These are phyloP conservation scores for Aureobasidium sp. DNA, from an alignment of 2,329 filamentous ascomycete species.

Conservation along the genomic window DNA sequence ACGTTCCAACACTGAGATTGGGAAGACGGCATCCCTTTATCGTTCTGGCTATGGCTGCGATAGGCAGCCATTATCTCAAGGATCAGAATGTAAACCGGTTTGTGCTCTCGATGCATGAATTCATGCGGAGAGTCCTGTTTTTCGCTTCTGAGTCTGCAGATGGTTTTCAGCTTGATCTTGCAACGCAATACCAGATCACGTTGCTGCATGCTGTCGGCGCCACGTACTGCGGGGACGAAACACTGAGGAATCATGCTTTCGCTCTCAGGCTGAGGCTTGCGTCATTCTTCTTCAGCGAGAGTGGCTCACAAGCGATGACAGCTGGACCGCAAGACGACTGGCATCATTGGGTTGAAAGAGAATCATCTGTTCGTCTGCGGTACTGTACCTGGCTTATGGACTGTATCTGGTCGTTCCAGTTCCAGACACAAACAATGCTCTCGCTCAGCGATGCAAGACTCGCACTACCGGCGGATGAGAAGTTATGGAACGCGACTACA, in stretches of 20 bases:
- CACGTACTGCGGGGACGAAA: background rate
- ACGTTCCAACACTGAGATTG: background rate
- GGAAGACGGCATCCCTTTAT: slow-evolving; percentile 18
- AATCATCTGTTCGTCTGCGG: slow-evolving; percentile 18
- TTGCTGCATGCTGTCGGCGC: background rate
- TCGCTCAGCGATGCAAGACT: slow-evolving; percentile 18
- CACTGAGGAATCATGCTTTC: background rate
- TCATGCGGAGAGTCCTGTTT: slow-evolving; percentile 14
- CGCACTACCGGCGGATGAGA: slow-evolving; percentile 17
- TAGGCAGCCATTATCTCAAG: slow-evolving; percentile 25
- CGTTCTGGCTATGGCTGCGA: slow-evolving; percentile 23
- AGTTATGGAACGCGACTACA: background rate
- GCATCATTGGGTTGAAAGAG: slow-evolving; percentile 16
- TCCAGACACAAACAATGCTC: slow-evolving; percentile 16
- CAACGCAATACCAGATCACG: background rate
- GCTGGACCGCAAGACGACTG: background rate
- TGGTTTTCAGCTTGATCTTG: background rate
- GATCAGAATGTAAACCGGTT: slow-evolving; percentile 6
- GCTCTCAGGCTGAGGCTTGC: background rate
- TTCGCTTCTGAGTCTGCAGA: background rate
- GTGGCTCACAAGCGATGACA: background rate
- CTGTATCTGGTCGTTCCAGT: slow-evolving; percentile 20
- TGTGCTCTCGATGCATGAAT: slow-evolving; percentile 17
- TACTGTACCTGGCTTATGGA: slow-evolving; percentile 24
- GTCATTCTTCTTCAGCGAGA: background rate